Evolutionary conservation across 2,329 filamentous ascomycete species (phyloP), one percentile per base, ranked within the genome.

Genomic region (Verticillium zaregamsianum): DNA sequence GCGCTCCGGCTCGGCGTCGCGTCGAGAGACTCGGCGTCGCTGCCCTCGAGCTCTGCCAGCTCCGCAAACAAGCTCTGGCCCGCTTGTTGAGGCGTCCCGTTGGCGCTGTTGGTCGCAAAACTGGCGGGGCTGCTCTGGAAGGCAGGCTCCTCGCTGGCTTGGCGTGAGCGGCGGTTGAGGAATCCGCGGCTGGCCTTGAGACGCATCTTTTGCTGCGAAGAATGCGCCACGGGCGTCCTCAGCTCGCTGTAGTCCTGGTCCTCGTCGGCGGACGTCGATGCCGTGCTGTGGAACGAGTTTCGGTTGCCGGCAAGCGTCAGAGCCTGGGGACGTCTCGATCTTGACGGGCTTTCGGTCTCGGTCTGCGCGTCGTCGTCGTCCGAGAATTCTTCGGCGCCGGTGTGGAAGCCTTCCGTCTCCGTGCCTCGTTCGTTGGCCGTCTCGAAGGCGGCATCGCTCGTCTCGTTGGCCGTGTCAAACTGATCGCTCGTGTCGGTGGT

Each of bases 361-460:
- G 93, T 96, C 57, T 90, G 80, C 3, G 77, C 82, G 67, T 93
- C 90, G 64, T 92, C 92, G 61, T 87, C 90, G 70, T 89, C 93
- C 17, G 83, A 84, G 59, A 87, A 76, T 25, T 92, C 90, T 68
- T 98, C 95, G 17, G 88, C 86, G n/a, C 91, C 93, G 4, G 94
- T 97, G 73, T 96, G 91, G 85, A 98, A 98, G 65, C 92, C 92
- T 68, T 98, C 94, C 12, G 93, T 96, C 76, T 96, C 93, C 0
- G 92, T 97, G 14, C 81, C 85, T 32, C 87, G 87, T 75, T 97
- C 94, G 69, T 96, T 91, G 28, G 86, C 86, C 1, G 86, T 88
- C 70, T 87, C 85, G 65, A 88, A 88, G 9, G 83, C 85, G 23
- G 83, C 85, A 65, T 89, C 86, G 66, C 82, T 86, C 1, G 85